Conservation (phyloP, 805 yeast species). For the Schwanniomyces sp. region DNA sequence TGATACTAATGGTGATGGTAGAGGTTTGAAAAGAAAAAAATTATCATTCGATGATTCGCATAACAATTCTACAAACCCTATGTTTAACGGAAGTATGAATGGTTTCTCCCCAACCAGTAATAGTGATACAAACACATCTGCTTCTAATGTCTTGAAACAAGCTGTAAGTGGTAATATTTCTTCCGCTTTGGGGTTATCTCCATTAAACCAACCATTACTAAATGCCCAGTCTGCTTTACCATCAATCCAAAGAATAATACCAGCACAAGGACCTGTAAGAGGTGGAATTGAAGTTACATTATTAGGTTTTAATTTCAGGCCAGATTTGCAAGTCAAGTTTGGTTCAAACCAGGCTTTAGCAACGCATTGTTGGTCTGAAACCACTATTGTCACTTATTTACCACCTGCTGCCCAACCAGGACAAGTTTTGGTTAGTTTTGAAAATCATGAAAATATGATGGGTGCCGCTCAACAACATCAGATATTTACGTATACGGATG, state of each 20-base stretch:
- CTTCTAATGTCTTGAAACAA: constrained; percentile 10
- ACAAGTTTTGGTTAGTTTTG: constrained; percentile 86
- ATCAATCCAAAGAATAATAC: constrained; percentile 81
- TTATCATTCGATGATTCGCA: constrained; percentile 47
- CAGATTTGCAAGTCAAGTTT: constrained; percentile 80
- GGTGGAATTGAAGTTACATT: constrained; percentile 97
- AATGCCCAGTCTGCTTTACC: constrained; percentile 37
- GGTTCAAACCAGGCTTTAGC: constrained; percentile 79
- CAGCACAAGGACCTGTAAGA: constrained; percentile 91
- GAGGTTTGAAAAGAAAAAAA: constrained; percentile 50
- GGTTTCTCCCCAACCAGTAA: constrained; percentile 47
- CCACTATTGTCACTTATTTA: constrained; percentile 88
- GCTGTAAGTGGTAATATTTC: constrained; percentile 3
- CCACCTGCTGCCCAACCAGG: constrained; percentile 93
- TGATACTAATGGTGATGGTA: constrained; percentile 28
- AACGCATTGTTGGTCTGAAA: constrained; percentile 94
- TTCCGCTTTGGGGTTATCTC: constrained; percentile 5
- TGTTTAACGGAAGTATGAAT: constrained; percentile 38
- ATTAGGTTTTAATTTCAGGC: constrained; percentile 82
- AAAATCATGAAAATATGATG: constrained; percentile 42
- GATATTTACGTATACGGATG: constrained; percentile 89
- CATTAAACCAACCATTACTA: constrained; percentile 7
- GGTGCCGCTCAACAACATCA: constrained; percentile 37
- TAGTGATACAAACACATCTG: constrained; percentile 42
- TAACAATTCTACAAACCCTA: constrained; percentile 31